Base-by-base conservation (phyloP, 306 rosid species). In the Lathyrus sativus region DNA sequence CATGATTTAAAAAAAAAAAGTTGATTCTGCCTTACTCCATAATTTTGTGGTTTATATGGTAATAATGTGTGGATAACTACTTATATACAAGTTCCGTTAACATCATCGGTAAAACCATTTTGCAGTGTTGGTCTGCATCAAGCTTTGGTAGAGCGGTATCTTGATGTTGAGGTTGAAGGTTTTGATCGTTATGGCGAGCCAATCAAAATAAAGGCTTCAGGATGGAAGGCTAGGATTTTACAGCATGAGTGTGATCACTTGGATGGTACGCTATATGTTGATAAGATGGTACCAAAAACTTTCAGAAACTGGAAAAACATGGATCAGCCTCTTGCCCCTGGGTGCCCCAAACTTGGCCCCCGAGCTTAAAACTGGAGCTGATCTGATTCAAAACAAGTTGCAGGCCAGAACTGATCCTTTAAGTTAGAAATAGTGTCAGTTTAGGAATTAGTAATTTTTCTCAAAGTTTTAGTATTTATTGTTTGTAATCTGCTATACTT, bases 241-340 rank as follows among this genome's bases (percentile, higher is more conserved):
- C 98, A 92, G 33, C 96, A 92, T 6, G 98, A 92, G 75, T 92
- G 91, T 67, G 96, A 92, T 80, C 98, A 92, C 79, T 70, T 92
- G 78, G 92, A 87, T 11, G 98, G 98, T 65, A 87, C 89, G 11
- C 62, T 92, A 12, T 92, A 87, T 63, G 95, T 89, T 5, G 96
- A 92, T 79, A 92, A 80, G 86, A 92, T 92, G 98, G 71, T 83
- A 28, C 85, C 92, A n/a, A 87, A 69, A 77, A 87, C 98, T 39
- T 92, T 92, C 78, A 84, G 98, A 86, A 78, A 83, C 0, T 85
- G 75, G 12, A 86, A 83, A 46, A 87, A 92, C 77, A 44, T 86
- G 72, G 78, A 75, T 64, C 71, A 85, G 68, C 96, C 98, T 55
- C 89, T 89, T 62, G 87, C 95, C 3, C 87, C 65, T 41, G 96